Percentiles rank a stretch among this genome's conserved stretches.
Conservation (phyloP, 2,329 filamentous ascomycete genomes). For the Mycocentrospora acerina region DNA sequence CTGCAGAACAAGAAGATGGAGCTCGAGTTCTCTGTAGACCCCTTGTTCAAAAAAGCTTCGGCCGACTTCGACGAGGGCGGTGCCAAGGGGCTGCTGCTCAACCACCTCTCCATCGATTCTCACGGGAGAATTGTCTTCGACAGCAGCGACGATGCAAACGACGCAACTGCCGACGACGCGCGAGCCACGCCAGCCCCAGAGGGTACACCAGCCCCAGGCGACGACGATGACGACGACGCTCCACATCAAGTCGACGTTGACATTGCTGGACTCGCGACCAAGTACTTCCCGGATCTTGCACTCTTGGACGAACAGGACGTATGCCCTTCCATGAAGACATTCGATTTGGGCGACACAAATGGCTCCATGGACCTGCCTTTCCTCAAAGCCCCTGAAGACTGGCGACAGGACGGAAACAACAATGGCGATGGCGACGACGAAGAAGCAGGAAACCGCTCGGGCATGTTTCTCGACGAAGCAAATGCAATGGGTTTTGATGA, state of each 20-base stretch:
- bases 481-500: conserved; percentile 82
- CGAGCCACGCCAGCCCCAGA: conserved; percentile 49
- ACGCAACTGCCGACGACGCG: conserved; percentile 51
- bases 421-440: conserved; percentile 61
- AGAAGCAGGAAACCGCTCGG: conserved; percentile 64
- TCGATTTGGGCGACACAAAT: conserved; percentile 84
- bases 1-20: conserved; percentile 97
- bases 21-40: conserved; percentile 93
- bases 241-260: conserved; percentile 73
- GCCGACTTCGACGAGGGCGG: conserved; percentile 98
- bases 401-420: conserved; percentile 70
- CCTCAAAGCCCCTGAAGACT: conserved; percentile 84
- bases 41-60: conserved; percentile 98
- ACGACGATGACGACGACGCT: conserved; percentile 42
- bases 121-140: conserved; percentile 96
- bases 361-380: conserved; percentile 89
- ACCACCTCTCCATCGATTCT: conserved; percentile 93
- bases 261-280: conserved; percentile 69
- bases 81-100: conserved; percentile 89
- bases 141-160: conserved; percentile 82
- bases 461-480: conserved; percentile 83
- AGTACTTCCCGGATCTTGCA: conserved; percentile 82
- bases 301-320: conserved; percentile 83
- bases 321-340: conserved; percentile 90
- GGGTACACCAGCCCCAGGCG: conserved; percentile 31